Evolutionary conservation across 441 rosid species (phyloP).

Genomic region (Populus hybrid): DNA sequence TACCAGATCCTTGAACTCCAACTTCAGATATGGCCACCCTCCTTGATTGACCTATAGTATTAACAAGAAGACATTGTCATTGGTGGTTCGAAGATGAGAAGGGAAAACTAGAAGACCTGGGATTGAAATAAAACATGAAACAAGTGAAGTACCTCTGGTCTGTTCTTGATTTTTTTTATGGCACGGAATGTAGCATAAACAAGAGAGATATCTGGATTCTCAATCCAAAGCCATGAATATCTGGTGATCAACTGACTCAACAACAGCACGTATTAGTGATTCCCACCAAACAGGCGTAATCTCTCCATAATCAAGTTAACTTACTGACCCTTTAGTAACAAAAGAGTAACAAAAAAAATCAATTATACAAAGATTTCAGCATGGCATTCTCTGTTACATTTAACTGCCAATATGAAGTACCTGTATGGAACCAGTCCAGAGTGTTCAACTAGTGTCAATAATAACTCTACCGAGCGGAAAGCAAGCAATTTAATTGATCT

Average conservation of each 20-base stretch:
- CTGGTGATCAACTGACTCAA: constrained; percentile 94
- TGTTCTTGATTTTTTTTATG: constrained; percentile 93
- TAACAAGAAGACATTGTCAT: constrained; percentile 18
- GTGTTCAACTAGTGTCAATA: constrained; percentile 92
- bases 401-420: constrained; percentile 25
- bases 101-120: background rate
- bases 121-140: constrained; percentile 2
- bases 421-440: constrained; percentile 96
- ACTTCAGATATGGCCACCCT: constrained; percentile 98
- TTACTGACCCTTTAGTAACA: constrained; percentile 80
- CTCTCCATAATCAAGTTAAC: constrained; percentile 87
- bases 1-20: constrained; percentile 86
- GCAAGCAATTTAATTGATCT: constrained; percentile 53
- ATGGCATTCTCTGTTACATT: background rate
- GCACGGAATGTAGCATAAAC: constrained; percentile 99
- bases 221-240: too few relatives aligned
- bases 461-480: constrained; percentile 97
- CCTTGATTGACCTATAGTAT: constrained; percentile 77
- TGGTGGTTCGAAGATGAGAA: constrained; percentile 15
- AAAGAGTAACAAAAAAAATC: constrained; percentile 15
- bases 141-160: constrained; percentile 68
- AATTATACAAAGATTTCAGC: background rate
- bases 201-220: too few relatives aligned
- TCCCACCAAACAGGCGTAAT: constrained; percentile 97
- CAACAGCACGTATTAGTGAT: constrained; percentile 97